Evolutionary conservation across 768 basidiomycete species (phyloP).

Genomic region (Leccinum uliginosum): DNA sequence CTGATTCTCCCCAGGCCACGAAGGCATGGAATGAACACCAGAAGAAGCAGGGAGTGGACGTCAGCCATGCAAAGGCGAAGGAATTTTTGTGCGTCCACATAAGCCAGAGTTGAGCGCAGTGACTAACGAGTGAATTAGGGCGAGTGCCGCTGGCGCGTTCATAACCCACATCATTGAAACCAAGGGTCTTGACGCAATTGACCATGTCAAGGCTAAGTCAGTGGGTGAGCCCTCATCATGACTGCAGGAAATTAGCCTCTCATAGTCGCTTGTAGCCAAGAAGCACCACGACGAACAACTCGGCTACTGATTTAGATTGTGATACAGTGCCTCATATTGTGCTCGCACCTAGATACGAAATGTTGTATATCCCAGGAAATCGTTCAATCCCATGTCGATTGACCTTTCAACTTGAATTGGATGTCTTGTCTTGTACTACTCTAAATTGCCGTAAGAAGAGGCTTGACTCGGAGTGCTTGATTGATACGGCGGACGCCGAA

Average conservation of each 20-base stretch:
- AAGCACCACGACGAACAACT: background rate
- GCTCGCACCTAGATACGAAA: background rate
- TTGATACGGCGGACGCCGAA: background rate
- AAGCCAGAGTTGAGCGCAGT: background rate
- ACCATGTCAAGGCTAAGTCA: slow-evolving; percentile 39
- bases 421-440: background rate
- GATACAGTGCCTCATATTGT: background rate
- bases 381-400: background rate
- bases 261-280: slow-evolving; percentile 9
- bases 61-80: slow-evolving; percentile 52
- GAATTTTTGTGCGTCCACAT: slow-evolving; percentile 41
- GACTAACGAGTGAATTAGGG: slow-evolving; percentile 31
- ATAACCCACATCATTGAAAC: slow-evolving; percentile 54
- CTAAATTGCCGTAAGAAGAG: background rate
- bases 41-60: slow-evolving; percentile 44
- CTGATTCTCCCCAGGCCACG: slow-evolving; percentile 41
- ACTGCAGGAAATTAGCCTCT: background rate
- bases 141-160: slow-evolving; percentile 51
- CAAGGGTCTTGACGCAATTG: slow-evolving; percentile 50
- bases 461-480: background rate
- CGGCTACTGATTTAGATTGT: background rate
- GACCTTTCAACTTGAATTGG: background rate
- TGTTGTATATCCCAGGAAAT: slow-evolving; percentile 9
- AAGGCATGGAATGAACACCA: slow-evolving; percentile 60
- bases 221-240: slow-evolving; percentile 23